Evolutionary conservation across 169 alveolate species (phyloP).

Genomic region (Eimeria brunetti): DNA sequence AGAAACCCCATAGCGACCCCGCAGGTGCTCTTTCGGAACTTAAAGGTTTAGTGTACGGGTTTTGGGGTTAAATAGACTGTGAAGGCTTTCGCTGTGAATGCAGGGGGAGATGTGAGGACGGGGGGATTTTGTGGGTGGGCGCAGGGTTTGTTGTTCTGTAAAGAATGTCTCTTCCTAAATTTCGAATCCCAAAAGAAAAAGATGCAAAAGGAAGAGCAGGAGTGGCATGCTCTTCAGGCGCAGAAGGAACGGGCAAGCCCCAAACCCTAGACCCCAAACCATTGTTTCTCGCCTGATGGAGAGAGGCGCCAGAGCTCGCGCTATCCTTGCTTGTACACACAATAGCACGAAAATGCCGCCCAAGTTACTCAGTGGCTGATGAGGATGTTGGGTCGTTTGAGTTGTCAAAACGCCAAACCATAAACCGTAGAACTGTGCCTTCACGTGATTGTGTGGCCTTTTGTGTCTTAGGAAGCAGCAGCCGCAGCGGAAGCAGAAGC

Average conservation of each 20-base stretch:
- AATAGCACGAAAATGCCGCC: not conserved
- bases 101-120: not conserved
- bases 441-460: not conserved
- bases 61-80: not conserved
- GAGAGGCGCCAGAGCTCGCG: not conserved
- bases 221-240: conserved; percentile 55
- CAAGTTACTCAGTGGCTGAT: not conserved
- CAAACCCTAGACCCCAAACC: not conserved
- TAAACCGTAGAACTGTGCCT: not conserved
- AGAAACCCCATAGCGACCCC: conserved; percentile 93
- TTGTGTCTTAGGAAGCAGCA: conserved; percentile 36
- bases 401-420: not conserved
- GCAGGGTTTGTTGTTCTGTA: conserved; percentile 95
- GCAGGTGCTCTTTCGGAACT: not conserved
- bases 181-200: conserved; percentile 91
- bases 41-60: not conserved
- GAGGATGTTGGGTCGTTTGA: not conserved
- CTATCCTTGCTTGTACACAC: not conserved
- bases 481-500: conserved; percentile 57
- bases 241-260: conserved; percentile 51
- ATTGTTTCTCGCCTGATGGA: not conserved
- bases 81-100: not conserved
- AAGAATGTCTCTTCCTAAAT: conserved; percentile 93
- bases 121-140: not conserved
- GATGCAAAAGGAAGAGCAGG: conserved; percentile 25